Conservation (phyloP, 2,329 filamentous ascomycete genomes). For the Ophiostoma sp. region DNA sequence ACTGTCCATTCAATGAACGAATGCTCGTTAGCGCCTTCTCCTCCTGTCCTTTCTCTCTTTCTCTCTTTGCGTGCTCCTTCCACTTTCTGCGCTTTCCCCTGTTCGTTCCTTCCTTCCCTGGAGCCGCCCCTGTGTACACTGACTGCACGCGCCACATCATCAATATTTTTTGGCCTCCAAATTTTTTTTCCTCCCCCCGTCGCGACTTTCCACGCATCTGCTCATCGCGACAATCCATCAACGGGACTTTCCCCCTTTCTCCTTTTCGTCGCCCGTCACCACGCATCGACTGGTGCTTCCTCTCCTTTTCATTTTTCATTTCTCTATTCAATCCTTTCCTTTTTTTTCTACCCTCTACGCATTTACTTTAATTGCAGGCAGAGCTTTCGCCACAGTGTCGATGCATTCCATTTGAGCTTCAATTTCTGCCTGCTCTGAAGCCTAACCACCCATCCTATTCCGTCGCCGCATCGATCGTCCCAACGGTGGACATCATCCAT, state of each 20-base stretch:
- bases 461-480: conserved; percentile 2
- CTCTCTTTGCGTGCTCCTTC: conserved; percentile 8
- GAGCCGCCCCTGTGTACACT: conserved; percentile 9
- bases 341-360: not conserved
- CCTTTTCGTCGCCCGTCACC: conserved; percentile 7
- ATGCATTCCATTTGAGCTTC: conserved; percentile 25
- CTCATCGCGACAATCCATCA: conserved; percentile 26
- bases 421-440: conserved; percentile 18
- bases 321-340: not conserved
- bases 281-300: conserved; percentile 18
- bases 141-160: conserved; percentile 26
- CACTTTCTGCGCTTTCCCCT: conserved; percentile 17
- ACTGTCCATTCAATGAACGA: not conserved
- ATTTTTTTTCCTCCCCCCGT: conserved; percentile 22
- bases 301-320: conserved; percentile 10
- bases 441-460: conserved; percentile 7
- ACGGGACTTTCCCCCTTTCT: conserved; percentile 19
- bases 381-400: conserved; percentile 12
- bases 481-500: conserved; percentile 4
- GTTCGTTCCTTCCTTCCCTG: conserved; percentile 18
- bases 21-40: not conserved
- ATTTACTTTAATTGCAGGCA: conserved; percentile 10
- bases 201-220: conserved; percentile 23
- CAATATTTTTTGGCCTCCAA: conserved; percentile 25
- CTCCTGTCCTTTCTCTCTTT: not conserved